phyloP scores from a whole-genome alignment of 768 basidiomycete species.

The Gymnopilus junonius region DNA sequence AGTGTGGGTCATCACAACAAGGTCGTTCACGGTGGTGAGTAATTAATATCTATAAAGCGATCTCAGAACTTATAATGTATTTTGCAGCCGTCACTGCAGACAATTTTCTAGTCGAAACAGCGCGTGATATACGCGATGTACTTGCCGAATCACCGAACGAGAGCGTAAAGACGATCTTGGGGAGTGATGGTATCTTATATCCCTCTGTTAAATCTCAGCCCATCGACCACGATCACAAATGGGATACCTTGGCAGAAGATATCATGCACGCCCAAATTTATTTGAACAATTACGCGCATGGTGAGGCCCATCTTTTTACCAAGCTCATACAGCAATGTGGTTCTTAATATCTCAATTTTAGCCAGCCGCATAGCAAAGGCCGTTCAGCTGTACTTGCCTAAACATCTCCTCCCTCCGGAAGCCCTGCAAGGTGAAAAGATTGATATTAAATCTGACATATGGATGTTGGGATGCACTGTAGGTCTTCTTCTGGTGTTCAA shows the following conservation, averaged over 20 bases:
- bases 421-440: conserved; percentile 9
- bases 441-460: conserved; percentile 9
- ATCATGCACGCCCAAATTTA: not conserved
- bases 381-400: not conserved
- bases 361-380: not conserved
- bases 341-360: not conserved
- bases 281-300: not conserved
- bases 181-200: conserved; percentile 2
- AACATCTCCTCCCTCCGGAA: conserved; percentile 9
- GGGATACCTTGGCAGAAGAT: conserved; percentile 3
- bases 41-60: not conserved
- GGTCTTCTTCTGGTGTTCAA: not conserved
- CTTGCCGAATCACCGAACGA: not conserved
- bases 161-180: not conserved
- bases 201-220: conserved; percentile 15
- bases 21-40: conserved; percentile 18
- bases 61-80: not conserved
- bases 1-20: not conserved
- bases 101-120: conserved; percentile 10
- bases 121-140: not conserved
- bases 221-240: not conserved
- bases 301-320: not conserved
- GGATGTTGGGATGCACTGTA: conserved; percentile 17
- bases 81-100: conserved; percentile 13
- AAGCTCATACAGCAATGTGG: not conserved